phyloP scores from a whole-genome alignment of 768 basidiomycete species.

The Naganishia onofrii region DNA sequence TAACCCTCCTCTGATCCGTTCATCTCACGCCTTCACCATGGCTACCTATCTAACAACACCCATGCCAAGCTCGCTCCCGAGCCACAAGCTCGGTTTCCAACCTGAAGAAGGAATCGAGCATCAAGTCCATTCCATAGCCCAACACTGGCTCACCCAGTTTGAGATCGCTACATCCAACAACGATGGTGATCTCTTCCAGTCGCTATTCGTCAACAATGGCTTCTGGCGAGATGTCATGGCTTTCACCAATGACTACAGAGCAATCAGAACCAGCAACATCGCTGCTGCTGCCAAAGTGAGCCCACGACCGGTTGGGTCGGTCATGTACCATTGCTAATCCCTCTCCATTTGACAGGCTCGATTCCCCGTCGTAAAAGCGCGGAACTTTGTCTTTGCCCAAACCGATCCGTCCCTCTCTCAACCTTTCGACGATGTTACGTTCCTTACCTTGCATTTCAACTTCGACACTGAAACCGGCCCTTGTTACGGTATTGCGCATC shows the following conservation, averaged over 20 bases:
- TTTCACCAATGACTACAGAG: constrained; percentile 41
- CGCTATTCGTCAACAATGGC: constrained; percentile 38
- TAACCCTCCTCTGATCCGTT: neutral
- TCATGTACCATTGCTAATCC: constrained; percentile 1
- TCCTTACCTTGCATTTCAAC: constrained; percentile 37
- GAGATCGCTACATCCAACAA: constrained; percentile 31
- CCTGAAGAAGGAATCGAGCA: constrained; percentile 37
- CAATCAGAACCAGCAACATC: constrained; percentile 38
- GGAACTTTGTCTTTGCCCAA: constrained; percentile 34
- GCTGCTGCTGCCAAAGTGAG: constrained; percentile 40
- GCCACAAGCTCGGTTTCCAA: constrained; percentile 37
- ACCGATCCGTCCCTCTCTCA: constrained; percentile 30
- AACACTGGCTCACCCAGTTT: constrained; percentile 39
- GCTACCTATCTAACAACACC: constrained; percentile 30
- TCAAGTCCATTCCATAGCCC: constrained; percentile 38
- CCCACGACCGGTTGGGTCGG: neutral
- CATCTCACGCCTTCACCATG: constrained; percentile 7
- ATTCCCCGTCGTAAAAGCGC: constrained; percentile 37
- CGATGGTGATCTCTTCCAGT: constrained; percentile 35
- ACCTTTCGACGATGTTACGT: constrained; percentile 41
- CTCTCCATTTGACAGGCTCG: constrained; percentile 24
- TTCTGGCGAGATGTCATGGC: constrained; percentile 41
- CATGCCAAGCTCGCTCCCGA: constrained; percentile 35
- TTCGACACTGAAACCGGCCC: constrained; percentile 40
- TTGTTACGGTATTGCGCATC: constrained; percentile 36